Evolutionary conservation across 2,329 filamentous ascomycete genomes (phyloP), one percentile per base, ranked within the genome.

Genomic region (Apiospora koreana): DNA sequence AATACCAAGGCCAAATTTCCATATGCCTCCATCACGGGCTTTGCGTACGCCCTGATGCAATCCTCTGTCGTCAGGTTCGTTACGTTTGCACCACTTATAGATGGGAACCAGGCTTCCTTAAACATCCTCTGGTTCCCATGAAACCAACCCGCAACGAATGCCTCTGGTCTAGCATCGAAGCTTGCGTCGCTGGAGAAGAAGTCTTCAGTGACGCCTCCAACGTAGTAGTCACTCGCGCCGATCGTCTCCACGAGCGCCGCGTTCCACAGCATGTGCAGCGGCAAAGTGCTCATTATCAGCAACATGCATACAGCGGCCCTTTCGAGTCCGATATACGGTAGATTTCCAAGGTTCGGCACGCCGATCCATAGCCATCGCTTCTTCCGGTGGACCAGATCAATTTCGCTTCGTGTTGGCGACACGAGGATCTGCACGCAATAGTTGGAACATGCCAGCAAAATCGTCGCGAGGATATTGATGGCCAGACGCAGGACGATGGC

Each of bases 351-450:
- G 12, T 86, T 87, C 7, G 86, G 84, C n/a, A 88, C 80, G 7
- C 87, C 87, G 38, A 89, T 84, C 71, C 88, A 85, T 67, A 89
- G 76, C 86, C 86, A 88, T 54, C 75, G 78, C 73, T 79, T 81
- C 43, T 77, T 78, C 12, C 77, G 78, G 73, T 89, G 87, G 4
- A 86, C 86, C 16, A 73, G 75, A 31, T 82, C 79, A 9, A 89
- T 75, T 73, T 88, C 86, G 10, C 76, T 76, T 48, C 86, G 81
- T 8, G 86, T 88, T 4, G 87, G 87, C 72, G 86, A 88, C 73
- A 80, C 83, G 21, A 88, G 82, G 21, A 87, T 80, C 76, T 89
- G 87, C 70, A 87, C 85, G 48, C 82, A 80, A 74, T 88, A 88
- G 77, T 87, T 87, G 14, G 83, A 86, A 3, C 83, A 84, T 0